Conservation (phyloP, 2,329 filamentous ascomycete species). For the Teratosphaeria epicoccoides region DNA sequence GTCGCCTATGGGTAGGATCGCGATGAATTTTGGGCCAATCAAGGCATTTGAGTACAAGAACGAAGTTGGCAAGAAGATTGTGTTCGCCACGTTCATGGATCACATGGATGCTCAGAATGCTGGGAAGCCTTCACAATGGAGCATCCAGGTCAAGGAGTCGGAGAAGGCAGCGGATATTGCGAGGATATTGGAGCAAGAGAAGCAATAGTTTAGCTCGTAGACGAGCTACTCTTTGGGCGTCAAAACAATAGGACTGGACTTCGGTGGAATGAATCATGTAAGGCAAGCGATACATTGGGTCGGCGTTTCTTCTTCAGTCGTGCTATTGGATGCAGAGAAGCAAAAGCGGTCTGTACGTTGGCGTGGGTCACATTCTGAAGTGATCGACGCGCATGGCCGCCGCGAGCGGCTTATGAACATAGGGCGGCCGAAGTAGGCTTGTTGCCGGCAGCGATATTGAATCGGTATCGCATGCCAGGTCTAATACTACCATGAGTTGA, state of each 20-base stretch:
- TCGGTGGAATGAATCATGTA: background rate
- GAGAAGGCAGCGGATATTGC: conserved; percentile 42
- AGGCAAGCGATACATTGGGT: background rate
- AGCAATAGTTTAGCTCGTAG: background rate
- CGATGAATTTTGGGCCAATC: conserved; percentile 59
- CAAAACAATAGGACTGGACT: too few species aligned
- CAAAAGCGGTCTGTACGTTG: background rate
- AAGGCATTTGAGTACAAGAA: conserved; percentile 52
- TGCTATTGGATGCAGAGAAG: background rate
- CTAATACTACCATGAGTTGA: background rate
- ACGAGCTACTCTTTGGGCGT: too few species aligned
- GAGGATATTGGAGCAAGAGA: conserved; percentile 15
- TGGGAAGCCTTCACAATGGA: conserved; percentile 57
- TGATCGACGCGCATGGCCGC: background rate
- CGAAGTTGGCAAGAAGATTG: conserved; percentile 35
- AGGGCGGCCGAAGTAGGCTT: background rate
- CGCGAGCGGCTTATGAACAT: background rate
- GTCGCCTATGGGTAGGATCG: conserved; percentile 63
- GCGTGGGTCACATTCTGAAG: background rate
- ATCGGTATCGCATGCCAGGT: background rate
- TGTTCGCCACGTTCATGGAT: conserved; percentile 27
- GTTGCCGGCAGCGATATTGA: background rate
- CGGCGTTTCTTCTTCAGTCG: background rate
- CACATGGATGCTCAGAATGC: conserved; percentile 30
- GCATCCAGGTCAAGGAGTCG: conserved; percentile 56